These are phyloP conservation scores for Carex kokanica DNA, from an alignment of 176 grass and related monocot species.

Conservation along the genomic window DNA sequence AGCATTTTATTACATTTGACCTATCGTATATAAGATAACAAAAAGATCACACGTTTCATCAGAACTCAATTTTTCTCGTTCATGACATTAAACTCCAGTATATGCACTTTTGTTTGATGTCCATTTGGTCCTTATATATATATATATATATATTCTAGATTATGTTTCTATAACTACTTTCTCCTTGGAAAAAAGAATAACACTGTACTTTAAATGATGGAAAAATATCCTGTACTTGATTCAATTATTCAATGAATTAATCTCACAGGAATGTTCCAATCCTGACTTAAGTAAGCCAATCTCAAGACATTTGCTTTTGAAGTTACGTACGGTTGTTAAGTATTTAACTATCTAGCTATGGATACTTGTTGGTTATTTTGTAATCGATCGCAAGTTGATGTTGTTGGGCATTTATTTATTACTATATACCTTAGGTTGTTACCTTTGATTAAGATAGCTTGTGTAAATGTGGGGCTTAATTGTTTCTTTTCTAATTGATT, in stretches of 20 bases:
- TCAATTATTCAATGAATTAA: not conserved
- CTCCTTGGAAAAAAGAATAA: not conserved
- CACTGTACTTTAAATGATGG: not conserved
- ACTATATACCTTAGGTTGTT: constrained; percentile 34
- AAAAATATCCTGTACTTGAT: constrained; percentile 11
- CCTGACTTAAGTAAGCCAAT: not conserved
- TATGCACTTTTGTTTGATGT: not conserved
- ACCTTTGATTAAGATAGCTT: constrained; percentile 26
- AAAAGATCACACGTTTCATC: not conserved
- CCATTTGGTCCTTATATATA: not conserved
- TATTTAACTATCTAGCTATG: constrained; percentile 17
- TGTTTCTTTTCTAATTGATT: constrained; percentile 18
- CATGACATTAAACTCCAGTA: not conserved
- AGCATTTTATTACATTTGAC: no score
- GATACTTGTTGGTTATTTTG: not conserved
- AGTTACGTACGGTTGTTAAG: not conserved
- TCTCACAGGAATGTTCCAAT: not conserved
- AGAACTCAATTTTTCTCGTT: not conserved
- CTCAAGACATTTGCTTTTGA: constrained; percentile 6
- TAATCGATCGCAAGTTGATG: not conserved
- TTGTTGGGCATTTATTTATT: constrained; percentile 32
- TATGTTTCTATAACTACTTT: no score
- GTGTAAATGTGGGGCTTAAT: constrained; percentile 12
- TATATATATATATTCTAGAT: no score
- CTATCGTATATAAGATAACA: not conserved